Conservation (phyloP, 176 grass and related monocot species). For the Lolium multiflorum region DNA sequence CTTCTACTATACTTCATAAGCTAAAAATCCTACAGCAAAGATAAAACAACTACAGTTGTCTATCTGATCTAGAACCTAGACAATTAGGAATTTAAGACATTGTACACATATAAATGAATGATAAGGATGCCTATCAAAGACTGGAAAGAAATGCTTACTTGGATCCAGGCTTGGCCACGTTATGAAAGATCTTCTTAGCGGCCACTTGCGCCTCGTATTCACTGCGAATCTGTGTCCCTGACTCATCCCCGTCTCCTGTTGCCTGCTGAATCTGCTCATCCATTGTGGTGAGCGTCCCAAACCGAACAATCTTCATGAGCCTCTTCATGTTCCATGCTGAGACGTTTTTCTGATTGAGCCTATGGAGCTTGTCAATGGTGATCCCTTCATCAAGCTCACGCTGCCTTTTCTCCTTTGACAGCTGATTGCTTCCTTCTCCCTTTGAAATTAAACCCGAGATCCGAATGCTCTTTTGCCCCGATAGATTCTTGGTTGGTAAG, state of each 20-base stretch:
- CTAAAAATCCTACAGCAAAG: neutral
- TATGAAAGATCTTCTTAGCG: conserved; percentile 78
- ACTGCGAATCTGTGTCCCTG: conserved; percentile 62
- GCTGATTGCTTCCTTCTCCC: conserved; percentile 52
- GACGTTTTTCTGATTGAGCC: conserved; percentile 73
- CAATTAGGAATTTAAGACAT: conserved; percentile 6
- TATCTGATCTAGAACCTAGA: neutral
- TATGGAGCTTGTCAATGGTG: conserved; percentile 67
- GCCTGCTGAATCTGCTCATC: conserved; percentile 70
- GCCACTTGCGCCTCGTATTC: conserved; percentile 76
- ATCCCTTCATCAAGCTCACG: conserved; percentile 49
- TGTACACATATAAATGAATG: neutral
- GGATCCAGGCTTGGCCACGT: conserved; percentile 59
- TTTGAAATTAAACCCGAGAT: conserved; percentile 52
- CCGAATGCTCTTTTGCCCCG: conserved; percentile 44
- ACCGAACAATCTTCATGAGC: conserved; percentile 74
- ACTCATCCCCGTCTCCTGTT: conserved; percentile 58
- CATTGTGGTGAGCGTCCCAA: conserved; percentile 63
- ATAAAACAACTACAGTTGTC: no score
- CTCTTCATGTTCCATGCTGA: conserved; percentile 91
- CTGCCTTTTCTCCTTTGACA: conserved; percentile 51
- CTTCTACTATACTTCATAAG: neutral
- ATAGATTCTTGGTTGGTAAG: conserved; percentile 51
- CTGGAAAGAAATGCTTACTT: conserved; percentile 59
- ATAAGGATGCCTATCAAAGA: neutral